Percentiles rank a stretch among this genome's conserved stretches.
Conservation (phyloP, 1,284 basidiomycete genomes). For the Xerocomus cyaneibrunnescens region DNA sequence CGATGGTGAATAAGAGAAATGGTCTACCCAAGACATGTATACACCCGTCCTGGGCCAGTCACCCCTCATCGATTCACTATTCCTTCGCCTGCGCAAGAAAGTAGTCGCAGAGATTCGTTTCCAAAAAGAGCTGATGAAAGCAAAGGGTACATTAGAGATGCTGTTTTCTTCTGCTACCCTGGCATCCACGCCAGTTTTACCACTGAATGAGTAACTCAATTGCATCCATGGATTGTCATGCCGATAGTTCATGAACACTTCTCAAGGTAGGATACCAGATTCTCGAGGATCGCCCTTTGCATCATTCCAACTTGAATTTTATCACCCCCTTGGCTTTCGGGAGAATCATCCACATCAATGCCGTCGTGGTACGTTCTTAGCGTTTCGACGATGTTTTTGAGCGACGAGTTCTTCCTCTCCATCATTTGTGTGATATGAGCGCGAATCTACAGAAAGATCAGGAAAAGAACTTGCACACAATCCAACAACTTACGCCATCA, state of each 20-base stretch:
- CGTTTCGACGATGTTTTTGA: constrained; percentile 65
- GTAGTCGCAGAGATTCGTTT: constrained; percentile 87
- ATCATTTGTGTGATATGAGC: constrained; percentile 76
- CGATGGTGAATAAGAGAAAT: background rate
- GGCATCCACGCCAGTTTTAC: constrained; percentile 22
- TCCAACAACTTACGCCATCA: constrained; percentile 72
- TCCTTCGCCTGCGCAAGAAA: constrained; percentile 82
- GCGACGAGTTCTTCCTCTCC: constrained; percentile 62
- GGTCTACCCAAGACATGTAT: constrained; percentile 76
- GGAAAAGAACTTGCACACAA: background rate
- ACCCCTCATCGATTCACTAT: constrained; percentile 86
- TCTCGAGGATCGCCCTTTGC: constrained; percentile 68
- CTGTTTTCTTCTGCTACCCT: constrained; percentile 68
- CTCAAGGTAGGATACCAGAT: constrained; percentile 67
- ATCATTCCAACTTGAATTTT: constrained; percentile 42
- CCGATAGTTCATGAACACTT: constrained; percentile 28
- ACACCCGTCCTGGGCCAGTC: constrained; percentile 89
- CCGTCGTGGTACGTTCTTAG: constrained; percentile 71
- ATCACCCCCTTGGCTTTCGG: constrained; percentile 23
- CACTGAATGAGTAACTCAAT: constrained; percentile 21
- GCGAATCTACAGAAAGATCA: constrained; percentile 54
- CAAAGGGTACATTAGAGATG: constrained; percentile 93
- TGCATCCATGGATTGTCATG: constrained; percentile 1
- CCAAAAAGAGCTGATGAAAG: constrained; percentile 83
- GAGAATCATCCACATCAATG: constrained; percentile 53